phyloP scores from a whole-genome alignment of 371 early-diverging fungal genomes.

The Rhizopus sp. region DNA sequence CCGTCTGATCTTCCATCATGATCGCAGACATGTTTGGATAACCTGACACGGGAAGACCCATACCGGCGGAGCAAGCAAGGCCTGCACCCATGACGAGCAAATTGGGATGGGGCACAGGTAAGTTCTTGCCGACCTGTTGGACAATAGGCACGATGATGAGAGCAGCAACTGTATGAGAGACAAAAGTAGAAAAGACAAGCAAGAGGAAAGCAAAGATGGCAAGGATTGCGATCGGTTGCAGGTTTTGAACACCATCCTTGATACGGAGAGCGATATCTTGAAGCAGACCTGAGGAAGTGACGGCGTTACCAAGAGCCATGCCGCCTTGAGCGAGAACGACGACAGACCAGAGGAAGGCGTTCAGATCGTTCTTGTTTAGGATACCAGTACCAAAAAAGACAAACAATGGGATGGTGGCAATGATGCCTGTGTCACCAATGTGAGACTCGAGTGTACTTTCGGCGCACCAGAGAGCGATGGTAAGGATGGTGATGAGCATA shows the following conservation, averaged over 20 bases:
- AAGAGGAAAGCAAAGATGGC: slow-evolving; percentile 68
- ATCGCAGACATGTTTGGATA: slow-evolving; percentile 98
- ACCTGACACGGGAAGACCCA: slow-evolving; percentile 84
- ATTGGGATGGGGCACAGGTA: slow-evolving; percentile 82
- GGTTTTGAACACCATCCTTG: slow-evolving; percentile 60
- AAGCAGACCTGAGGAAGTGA: slow-evolving; percentile 85
- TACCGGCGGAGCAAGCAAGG: slow-evolving; percentile 53
- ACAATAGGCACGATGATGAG: slow-evolving; percentile 85
- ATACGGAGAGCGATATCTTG: slow-evolving; percentile 75
- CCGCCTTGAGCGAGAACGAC: slow-evolving; percentile 96
- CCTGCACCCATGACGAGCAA: slow-evolving; percentile 85
- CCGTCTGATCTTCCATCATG: slow-evolving; percentile 88
- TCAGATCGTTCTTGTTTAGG: slow-evolving; percentile 93
- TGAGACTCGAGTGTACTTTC: slow-evolving; percentile 67
- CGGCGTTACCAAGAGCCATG: slow-evolving; percentile 88
- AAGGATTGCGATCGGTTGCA: slow-evolving; percentile 67
- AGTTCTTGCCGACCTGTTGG: slow-evolving; percentile 66
- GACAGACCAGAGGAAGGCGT: slow-evolving; percentile 91
- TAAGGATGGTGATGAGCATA: slow-evolving; percentile 55
- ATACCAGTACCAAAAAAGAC: slow-evolving; percentile 89
- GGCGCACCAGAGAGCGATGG: slow-evolving; percentile 90
- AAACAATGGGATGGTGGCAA: slow-evolving; percentile 91
- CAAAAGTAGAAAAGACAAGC: slow-evolving; percentile 87
- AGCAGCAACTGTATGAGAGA: slow-evolving; percentile 94
- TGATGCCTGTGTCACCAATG: slow-evolving; percentile 92